A percentile compares a stretch with the other conserved stretches of the same genome.
These are phyloP conservation scores for Rosa chinensis DNA, from an alignment of 306 rosid species.

Conservation along the genomic window DNA sequence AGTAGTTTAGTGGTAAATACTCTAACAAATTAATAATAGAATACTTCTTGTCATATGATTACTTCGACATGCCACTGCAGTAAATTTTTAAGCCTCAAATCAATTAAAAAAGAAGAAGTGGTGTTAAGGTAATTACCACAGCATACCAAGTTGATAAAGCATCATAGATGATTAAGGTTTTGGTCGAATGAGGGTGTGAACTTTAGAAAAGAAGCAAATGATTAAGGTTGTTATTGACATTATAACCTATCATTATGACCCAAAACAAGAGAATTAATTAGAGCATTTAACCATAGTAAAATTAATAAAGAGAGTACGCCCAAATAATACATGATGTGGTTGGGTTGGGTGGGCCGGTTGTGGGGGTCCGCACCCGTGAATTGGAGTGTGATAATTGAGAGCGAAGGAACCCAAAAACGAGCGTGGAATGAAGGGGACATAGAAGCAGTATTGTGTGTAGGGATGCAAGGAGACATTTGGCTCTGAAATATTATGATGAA, in stretches of 20 bases:
- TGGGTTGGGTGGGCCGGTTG: neutral
- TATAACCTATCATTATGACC: neutral
- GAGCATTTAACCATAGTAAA: neutral
- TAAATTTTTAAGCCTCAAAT: no score
- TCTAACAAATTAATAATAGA: no score
- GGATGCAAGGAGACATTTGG: constrained; percentile 63
- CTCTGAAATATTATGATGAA: constrained; percentile 41
- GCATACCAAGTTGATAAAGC: neutral
- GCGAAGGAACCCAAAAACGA: constrained; percentile 35
- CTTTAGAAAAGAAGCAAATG: constrained; percentile 35
- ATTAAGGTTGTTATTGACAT: constrained; percentile 33
- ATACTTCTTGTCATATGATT: neutral
- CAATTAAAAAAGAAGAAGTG: no score
- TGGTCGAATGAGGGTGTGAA: constrained; percentile 4
- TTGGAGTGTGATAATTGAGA: constrained; percentile 30
- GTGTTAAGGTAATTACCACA: neutral
- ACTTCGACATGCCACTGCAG: neutral
- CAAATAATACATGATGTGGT: neutral
- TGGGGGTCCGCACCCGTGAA: constrained; percentile 21
- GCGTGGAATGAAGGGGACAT: constrained; percentile 62
- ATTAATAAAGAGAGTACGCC: neutral
- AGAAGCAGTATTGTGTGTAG: constrained; percentile 44
- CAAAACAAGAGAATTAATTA: neutral
- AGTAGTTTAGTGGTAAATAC: no score
- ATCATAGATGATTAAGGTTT: no score